phyloP scores from a whole-genome alignment of 2,329 filamentous ascomycete species.

The Chaetomium olivaceum region DNA sequence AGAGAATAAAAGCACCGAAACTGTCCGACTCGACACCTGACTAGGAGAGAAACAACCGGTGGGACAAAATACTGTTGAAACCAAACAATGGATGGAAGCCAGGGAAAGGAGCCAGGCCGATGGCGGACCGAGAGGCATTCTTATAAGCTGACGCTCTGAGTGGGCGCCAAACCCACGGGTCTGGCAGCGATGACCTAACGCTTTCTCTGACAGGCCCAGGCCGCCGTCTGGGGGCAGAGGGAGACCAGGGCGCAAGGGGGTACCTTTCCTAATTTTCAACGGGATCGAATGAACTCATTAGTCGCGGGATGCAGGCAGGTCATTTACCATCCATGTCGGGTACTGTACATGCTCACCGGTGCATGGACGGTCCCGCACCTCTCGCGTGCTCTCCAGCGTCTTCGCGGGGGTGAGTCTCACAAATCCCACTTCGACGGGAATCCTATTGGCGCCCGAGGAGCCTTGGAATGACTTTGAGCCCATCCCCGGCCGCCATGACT shows the following conservation, averaged over 20 bases:
- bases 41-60: neutral
- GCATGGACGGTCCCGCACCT: constrained; percentile 10
- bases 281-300: neutral
- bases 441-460: constrained; percentile 30
- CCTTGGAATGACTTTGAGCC: constrained; percentile 15
- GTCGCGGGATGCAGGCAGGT: neutral
- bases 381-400: constrained; percentile 7
- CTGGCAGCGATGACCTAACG: constrained; percentile 35
- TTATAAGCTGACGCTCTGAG: constrained; percentile 30
- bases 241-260: neutral
- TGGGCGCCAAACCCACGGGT: constrained; percentile 22
- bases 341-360: constrained; percentile 15
- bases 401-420: constrained; percentile 26
- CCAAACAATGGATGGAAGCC: neutral
- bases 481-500: constrained; percentile 27
- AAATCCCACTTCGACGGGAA: constrained; percentile 27
- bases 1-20: neutral
- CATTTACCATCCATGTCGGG: constrained; percentile 13
- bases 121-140: constrained; percentile 32
- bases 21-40: constrained; percentile 20
- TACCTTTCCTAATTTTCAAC: constrained; percentile 17
- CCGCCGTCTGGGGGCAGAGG: constrained; percentile 23
- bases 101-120: constrained; percentile 20
- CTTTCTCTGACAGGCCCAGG: constrained; percentile 29
- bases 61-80: constrained; percentile 2